Conservation (phyloP, 306 rosid species). For the Rosa chinensis region DNA sequence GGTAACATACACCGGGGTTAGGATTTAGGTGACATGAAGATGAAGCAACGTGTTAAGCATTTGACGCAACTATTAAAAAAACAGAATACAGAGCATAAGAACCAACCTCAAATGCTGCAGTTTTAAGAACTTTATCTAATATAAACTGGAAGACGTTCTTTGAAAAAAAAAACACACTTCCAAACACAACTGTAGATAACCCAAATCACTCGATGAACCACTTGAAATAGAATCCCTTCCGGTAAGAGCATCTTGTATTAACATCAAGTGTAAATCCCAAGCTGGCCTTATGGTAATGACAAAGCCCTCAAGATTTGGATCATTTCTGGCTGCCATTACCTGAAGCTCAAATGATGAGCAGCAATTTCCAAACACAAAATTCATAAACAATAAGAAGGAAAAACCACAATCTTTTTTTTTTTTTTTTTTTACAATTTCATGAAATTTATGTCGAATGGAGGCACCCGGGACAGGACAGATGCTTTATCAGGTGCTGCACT, state of each 20-base stretch:
- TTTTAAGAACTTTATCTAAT: constrained; percentile 72
- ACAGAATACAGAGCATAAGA: constrained; percentile 1
- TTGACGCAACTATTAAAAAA: not conserved
- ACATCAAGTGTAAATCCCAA: too few species aligned
- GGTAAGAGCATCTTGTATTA: constrained; percentile 25
- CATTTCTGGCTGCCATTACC: too few species aligned
- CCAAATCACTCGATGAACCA: constrained; percentile 65
- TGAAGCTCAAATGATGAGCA: too few species aligned
- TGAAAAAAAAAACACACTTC: constrained; percentile 60
- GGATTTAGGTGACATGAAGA: too few species aligned
- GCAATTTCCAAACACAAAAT: constrained; percentile 24
- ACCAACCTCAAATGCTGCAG: constrained; percentile 84
- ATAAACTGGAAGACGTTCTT: constrained; percentile 76
- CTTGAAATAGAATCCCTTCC: constrained; percentile 52
- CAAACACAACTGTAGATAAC: constrained; percentile 61
- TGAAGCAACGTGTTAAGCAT: too few species aligned
- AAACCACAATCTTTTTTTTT: constrained; percentile 19
- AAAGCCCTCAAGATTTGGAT: too few species aligned
- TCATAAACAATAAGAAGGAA: constrained; percentile 22
- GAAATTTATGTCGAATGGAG: constrained; percentile 75
- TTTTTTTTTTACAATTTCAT: constrained; percentile 57
- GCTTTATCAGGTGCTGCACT: constrained; percentile 82
- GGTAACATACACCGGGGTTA: too few species aligned
- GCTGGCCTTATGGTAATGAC: too few species aligned
- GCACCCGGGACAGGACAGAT: constrained; percentile 61